These are phyloP conservation scores for Lasiodiplodia sp. DNA, from an alignment of 2,329 filamentous ascomycete genomes.

Conservation along the genomic window DNA sequence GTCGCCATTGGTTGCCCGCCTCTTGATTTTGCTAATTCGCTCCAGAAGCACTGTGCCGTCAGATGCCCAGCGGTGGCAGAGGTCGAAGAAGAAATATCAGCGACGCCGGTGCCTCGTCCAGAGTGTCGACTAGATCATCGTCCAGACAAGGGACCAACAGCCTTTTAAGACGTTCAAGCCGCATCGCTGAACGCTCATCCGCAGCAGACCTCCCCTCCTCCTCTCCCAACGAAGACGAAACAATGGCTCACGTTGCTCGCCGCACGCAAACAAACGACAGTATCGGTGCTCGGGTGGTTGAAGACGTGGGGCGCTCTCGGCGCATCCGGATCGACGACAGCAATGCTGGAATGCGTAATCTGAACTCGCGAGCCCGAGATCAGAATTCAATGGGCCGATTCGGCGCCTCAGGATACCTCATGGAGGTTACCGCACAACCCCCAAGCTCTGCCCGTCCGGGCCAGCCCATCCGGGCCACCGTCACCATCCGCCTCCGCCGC, in stretches of 20 bases:
- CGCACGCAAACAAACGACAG: conserved; percentile 35
- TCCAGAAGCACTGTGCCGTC: conserved; percentile 29
- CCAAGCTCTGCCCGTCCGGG: conserved; percentile 44
- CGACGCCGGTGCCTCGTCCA: conserved; percentile 29
- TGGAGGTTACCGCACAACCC: conserved; percentile 49
- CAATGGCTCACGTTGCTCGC: conserved; percentile 50
- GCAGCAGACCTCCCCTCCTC: conserved; percentile 23
- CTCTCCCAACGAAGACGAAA: conserved; percentile 30
- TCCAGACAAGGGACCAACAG: conserved; percentile 28
- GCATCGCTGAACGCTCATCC: conserved; percentile 30
- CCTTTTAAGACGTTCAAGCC: conserved; percentile 31
- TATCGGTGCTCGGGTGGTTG: conserved; percentile 41
- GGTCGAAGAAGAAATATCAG: conserved; percentile 31
- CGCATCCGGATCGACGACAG: conserved; percentile 25
- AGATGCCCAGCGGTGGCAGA: conserved; percentile 31
- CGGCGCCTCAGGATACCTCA: conserved; percentile 39
- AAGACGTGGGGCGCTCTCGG: conserved; percentile 25
- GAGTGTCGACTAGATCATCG: conserved; percentile 29
- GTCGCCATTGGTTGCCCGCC: conserved; percentile 28
- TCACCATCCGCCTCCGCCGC: conserved; percentile 22
- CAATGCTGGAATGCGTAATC: conserved; percentile 27
- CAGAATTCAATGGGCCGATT: conserved; percentile 26
- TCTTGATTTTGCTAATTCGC: conserved; percentile 27
- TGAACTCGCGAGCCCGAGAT: conserved; percentile 22
- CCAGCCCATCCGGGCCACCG: conserved; percentile 40